These are phyloP conservation scores for Moricandia moricandioides DNA, from an alignment of 345 rosid genomes.

Conservation along the genomic window DNA sequence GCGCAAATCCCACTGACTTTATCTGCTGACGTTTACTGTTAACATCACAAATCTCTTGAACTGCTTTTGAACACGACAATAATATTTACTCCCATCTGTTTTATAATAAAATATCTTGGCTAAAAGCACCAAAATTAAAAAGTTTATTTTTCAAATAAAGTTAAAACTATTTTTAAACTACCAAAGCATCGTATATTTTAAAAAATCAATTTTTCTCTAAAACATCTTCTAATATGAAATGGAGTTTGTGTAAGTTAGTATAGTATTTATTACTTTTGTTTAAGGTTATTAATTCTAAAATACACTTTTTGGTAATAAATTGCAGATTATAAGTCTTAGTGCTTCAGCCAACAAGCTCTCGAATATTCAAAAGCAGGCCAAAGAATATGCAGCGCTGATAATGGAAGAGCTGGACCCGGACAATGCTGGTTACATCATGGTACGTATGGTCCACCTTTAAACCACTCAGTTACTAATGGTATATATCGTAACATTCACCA, in stretches of 20 bases:
- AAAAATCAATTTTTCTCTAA: no score
- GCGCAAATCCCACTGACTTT: slow-evolving; percentile 35
- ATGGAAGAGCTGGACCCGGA: slow-evolving; percentile 93
- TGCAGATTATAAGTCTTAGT: slow-evolving; percentile 74
- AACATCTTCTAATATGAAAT: no score
- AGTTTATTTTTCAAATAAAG: no score
- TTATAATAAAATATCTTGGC: no score
- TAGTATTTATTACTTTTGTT: not conserved
- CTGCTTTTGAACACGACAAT: slow-evolving; percentile 25
- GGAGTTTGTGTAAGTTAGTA: no score
- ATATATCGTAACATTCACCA: not conserved
- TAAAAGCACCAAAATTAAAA: no score
- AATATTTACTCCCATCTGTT: no score
- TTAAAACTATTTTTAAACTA: no score
- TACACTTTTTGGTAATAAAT: slow-evolving; percentile 2
- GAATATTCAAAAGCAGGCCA: slow-evolving; percentile 76
- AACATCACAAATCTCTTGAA: slow-evolving; percentile 12
- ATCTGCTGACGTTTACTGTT: slow-evolving; percentile 27
- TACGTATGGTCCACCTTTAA: slow-evolving; percentile 31
- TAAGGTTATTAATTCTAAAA: slow-evolving; percentile 3
- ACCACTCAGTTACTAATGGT: slow-evolving; percentile 13
- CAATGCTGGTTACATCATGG: slow-evolving; percentile 81
- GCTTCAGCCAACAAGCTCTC: slow-evolving; percentile 90
- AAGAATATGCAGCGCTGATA: slow-evolving; percentile 77
- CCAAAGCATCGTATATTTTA: no score